phyloP scores from a whole-genome alignment of 257 asterid genomes.

The Solanum chaucha region DNA sequence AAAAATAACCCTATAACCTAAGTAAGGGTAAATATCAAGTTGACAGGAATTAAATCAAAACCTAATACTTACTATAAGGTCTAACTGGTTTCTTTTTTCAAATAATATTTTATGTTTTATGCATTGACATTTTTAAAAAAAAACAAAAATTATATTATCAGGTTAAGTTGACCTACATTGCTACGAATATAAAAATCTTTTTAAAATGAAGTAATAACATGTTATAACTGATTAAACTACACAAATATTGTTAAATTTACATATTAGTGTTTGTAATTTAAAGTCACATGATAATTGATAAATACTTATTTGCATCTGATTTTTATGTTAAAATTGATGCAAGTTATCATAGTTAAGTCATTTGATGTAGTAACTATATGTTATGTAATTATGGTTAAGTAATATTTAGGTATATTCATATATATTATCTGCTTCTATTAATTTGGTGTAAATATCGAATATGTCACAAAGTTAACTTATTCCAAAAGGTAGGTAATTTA shows the following conservation, averaged over 20 bases:
- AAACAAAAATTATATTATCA: neutral
- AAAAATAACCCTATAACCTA: neutral
- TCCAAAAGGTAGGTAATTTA: neutral
- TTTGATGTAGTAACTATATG: neutral
- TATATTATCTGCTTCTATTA: neutral
- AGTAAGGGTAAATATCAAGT: neutral
- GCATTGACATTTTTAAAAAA: neutral
- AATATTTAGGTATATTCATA: neutral
- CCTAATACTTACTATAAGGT: neutral
- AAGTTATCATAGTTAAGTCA: neutral
- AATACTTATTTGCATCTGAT: neutral
- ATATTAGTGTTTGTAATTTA: neutral
- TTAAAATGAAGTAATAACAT: neutral
- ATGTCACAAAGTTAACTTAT: neutral
- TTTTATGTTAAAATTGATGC: neutral
- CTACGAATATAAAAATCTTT: neutral
- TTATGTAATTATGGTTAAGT: neutral
- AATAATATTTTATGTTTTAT: neutral
- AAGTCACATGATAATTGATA: too few relatives aligned
- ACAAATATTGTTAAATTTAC: neutral
- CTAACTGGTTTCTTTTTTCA: neutral
- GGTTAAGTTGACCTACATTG: neutral
- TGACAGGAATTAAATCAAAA: neutral
- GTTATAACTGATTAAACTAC: neutral
- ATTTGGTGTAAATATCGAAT: neutral